Conservation (phyloP, 2,329 filamentous ascomycete genomes). For the Xylariomycetidae sp. region DNA sequence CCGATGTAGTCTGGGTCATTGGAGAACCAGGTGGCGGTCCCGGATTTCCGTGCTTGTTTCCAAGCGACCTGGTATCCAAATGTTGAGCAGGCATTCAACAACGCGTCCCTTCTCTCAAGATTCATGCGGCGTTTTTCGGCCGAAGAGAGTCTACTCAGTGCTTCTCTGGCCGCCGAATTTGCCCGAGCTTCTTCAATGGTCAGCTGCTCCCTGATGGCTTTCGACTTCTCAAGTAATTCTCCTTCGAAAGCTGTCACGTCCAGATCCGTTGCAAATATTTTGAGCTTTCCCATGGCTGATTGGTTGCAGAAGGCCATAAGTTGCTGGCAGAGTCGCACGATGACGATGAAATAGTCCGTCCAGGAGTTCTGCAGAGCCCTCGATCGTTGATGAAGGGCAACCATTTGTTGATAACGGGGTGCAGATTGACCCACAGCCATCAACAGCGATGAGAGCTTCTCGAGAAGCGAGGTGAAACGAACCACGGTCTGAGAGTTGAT, state of each 20-base stretch:
- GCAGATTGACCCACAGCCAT: constrained; percentile 36
- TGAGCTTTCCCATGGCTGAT: constrained; percentile 26
- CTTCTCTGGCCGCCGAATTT: constrained; percentile 2
- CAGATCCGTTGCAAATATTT: constrained; percentile 25
- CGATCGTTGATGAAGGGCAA: constrained; percentile 34
- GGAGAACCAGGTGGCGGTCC: constrained; percentile 26
- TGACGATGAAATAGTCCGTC: constrained; percentile 36
- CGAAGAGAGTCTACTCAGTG: neutral
- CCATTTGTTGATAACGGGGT: constrained; percentile 34
- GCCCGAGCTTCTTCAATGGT: constrained; percentile 4
- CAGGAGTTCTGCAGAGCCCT: constrained; percentile 30
- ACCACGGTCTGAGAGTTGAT: constrained; percentile 22
- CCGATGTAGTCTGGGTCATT: neutral
- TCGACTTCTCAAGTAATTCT: constrained; percentile 30
- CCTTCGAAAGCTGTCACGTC: constrained; percentile 28
- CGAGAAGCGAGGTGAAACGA: constrained; percentile 29
- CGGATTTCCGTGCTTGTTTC: constrained; percentile 37
- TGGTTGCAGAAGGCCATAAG: constrained; percentile 29
- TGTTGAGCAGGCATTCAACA: constrained; percentile 35
- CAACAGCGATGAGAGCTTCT: constrained; percentile 34
- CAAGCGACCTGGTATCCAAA: constrained; percentile 35
- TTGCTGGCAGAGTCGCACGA: constrained; percentile 34
- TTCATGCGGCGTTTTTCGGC: neutral
- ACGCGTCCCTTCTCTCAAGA: constrained; percentile 8
- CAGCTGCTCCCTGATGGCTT: constrained; percentile 29